Evolutionary conservation across 129 eudicot genomes (phyloP), one percentile per base, ranked within the genome.

Genomic region (Saussurea involucrata): DNA sequence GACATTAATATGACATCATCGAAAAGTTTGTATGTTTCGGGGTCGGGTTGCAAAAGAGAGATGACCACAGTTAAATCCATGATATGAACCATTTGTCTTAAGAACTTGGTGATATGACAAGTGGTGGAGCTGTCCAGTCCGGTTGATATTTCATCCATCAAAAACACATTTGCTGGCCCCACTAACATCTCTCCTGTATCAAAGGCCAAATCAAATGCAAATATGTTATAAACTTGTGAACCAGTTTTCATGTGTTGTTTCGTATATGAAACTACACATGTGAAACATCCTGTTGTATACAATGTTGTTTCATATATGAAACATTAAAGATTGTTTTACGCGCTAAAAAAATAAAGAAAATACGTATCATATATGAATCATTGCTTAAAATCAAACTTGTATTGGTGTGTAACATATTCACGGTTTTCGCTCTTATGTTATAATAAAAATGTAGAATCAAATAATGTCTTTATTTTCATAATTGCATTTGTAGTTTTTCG

Each of bases 21-120:
- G 13, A 88, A 88, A 57, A 88, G 81, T 31, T 82, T 81, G 77
- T 67, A 88, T 15, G 92, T 85, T 68, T 85, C 86, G 12, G 92
- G 92, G 25, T 87, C 87, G 49, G 92, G 92, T 79, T 88, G 92
- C 75, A 88, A 68, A n/a, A 88, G 92, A 58, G 92, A 85, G 29
- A 88, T 77, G 18, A 85, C 44, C 75, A 83, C 76, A 22, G 92
- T 88, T 77, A 87, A 85, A 71, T 88, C 87, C 66, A 88, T 61
- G 34, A 80, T 61, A 79, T 88, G 89, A 55, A 88, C 83, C 70
- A 81, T 76, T 60, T 85, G 86, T 46, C 83, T 80, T 42, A 88
- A 79, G 65, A 85, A 82, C 63, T 83, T 85, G 63, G 75, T 87
- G 27, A 88, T 88, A 28, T 64, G 87, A 64, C 5, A 85, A 6